Evolutionary conservation across 2,329 filamentous ascomycete species (phyloP).

Genomic region (Dendryphion nanum): DNA sequence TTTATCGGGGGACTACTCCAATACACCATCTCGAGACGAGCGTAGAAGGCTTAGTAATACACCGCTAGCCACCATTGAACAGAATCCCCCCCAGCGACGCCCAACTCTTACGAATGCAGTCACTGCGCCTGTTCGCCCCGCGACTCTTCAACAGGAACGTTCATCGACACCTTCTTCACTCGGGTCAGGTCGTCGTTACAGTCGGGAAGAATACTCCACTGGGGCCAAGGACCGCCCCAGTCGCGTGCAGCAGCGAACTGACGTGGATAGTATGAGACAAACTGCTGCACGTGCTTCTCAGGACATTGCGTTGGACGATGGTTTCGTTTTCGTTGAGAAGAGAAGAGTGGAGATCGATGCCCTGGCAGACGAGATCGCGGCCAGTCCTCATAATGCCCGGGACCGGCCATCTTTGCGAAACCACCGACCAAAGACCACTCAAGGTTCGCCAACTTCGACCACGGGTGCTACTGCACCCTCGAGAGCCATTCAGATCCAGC

Average conservation of each 20-base stretch:
- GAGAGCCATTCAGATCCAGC: constrained; percentile 73
- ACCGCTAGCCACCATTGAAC: constrained; percentile 31
- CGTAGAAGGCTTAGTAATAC: constrained; percentile 33
- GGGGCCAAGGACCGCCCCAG: constrained; percentile 28
- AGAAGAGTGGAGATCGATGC: constrained; percentile 94
- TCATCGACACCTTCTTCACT: constrained; percentile 34
- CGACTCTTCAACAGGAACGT: constrained; percentile 37
- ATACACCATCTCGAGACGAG: constrained; percentile 23
- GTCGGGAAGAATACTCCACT: constrained; percentile 44
- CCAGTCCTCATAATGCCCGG: constrained; percentile 64
- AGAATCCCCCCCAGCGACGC: constrained; percentile 43
- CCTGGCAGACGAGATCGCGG: constrained; percentile 89
- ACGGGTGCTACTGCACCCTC: constrained; percentile 71
- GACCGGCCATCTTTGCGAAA: constrained; percentile 52
- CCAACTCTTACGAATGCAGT: constrained; percentile 44
- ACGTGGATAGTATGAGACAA: constrained; percentile 40
- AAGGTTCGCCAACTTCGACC: constrained; percentile 66
- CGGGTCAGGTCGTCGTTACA: constrained; percentile 63
- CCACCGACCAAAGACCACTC: constrained; percentile 73
- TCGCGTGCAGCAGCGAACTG: constrained; percentile 39
- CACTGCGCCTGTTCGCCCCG: constrained; percentile 46
- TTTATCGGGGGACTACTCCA: constrained; percentile 24
- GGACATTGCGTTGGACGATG: constrained; percentile 85
- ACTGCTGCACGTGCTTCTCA: constrained; percentile 69
- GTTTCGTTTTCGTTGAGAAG: constrained; percentile 96